Evolutionary conservation across 257 asterid genomes (phyloP), one percentile per base, ranked within the genome.

Genomic region (Knoxia roxburghii): DNA sequence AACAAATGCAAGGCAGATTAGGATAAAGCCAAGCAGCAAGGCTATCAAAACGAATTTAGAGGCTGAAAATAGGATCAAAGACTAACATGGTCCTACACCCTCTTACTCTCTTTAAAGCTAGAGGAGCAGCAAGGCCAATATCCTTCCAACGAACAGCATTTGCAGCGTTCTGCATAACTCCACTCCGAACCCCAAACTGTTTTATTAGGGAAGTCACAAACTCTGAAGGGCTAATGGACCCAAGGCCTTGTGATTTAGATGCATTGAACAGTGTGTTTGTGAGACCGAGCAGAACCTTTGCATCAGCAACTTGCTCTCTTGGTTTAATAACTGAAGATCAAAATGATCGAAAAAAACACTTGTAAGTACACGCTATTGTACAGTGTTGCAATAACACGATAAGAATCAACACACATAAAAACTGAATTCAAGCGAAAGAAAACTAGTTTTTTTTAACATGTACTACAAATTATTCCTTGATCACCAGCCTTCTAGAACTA

Each of bases 251-350:
- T 15, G 80, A 68, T 73, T 71, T 81, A 51, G 76, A 82, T 30
- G 83, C 82, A 23, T 72, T 62, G 51, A 59, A 62, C 74, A 87
- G 76, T 20, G 82, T 53, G 68, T 43, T 71, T 1, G 86, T 74
- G 54, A 87, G 72, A 6, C 75, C 85, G 8, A 82, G 63, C 62
- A 87, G 54, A 33, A 89, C 76, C 76, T 82, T 87, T 50, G 90
- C 95, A 72, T 87, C 95, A 2, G 83, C 85, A 10, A 84, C 86
- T 51, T 87, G 95, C 68, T 87, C 90, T 30, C 90, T 76, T 2
- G 89, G 90, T 76, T 68, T 80, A 20, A 50, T 66, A 2, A 84
- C 95, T 87, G 79, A 18, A 79, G 1, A 46, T 30, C 32, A 12
- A 59, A 15, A 59, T 18, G 14, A 10, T 20, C 8, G 48, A 66